Percentiles rank a stretch among this genome's conserved stretches.
Conservation (phyloP, 139 green algal genomes). For the Haematococcus sp. region DNA sequence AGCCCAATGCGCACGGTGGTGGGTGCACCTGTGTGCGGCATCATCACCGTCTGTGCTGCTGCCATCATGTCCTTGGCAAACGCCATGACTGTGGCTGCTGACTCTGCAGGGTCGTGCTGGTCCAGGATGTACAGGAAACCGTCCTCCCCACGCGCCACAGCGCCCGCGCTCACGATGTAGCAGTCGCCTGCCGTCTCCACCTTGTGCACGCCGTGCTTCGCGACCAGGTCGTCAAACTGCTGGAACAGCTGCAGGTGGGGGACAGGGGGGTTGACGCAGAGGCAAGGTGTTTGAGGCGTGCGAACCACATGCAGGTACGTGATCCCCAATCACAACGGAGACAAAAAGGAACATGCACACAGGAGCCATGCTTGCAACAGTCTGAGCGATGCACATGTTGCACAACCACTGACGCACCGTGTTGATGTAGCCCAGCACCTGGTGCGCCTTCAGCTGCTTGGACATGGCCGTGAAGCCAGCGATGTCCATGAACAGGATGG, state of each 20-base stretch:
- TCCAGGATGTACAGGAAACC: conserved; percentile 5
- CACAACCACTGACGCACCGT: too few species aligned
- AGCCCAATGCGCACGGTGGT: conserved; percentile 22
- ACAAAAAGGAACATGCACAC: too few species aligned
- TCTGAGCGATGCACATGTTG: too few species aligned
- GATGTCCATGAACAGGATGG: conserved; percentile 14
- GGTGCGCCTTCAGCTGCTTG: neutral
- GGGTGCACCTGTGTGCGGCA: conserved; percentile 10
- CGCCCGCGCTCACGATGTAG: neutral
- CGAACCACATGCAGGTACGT: too few species aligned
- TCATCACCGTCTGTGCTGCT: neutral
- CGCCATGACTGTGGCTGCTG: neutral
- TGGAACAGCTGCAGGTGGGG: neutral
- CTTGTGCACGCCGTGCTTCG: neutral
- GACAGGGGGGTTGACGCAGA: neutral
- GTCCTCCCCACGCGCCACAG: neutral
- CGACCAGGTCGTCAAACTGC: neutral
- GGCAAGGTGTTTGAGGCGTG: too few species aligned
- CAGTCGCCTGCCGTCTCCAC: conserved; percentile 6
- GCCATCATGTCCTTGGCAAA: neutral
- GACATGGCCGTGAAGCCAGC: conserved; percentile 5
- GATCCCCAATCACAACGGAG: too few species aligned
- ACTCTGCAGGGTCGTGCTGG: neutral
- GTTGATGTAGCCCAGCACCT: conserved; percentile 1
- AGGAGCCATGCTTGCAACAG: too few species aligned